A percentile compares a stretch with the other conserved stretches of the same genome.
Evolutionary conservation across 352 stramenopile genomes (phyloP).

Genomic region (Plasmopara muralis): DNA sequence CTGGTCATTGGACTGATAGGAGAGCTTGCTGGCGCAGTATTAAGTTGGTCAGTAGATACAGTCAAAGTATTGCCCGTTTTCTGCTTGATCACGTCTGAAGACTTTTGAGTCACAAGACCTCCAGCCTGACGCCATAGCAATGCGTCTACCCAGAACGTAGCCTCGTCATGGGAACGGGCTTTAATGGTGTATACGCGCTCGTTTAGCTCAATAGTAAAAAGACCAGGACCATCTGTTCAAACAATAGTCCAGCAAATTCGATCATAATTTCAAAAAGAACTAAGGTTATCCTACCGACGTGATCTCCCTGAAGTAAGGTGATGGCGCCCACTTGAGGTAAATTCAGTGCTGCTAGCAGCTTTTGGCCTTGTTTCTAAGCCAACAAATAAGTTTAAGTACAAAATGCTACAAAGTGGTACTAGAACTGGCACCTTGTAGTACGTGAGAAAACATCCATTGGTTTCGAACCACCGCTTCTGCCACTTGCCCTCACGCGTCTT

Average conservation of each 20-base stretch:
- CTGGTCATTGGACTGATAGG: slow-evolving; percentile 24
- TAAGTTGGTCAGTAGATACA: slow-evolving; percentile 31
- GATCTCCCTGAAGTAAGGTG: slow-evolving; percentile 61
- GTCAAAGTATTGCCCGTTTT: slow-evolving; percentile 31
- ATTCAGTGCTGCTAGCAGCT: slow-evolving; percentile 91
- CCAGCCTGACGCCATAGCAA: slow-evolving; percentile 79
- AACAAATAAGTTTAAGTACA: slow-evolving; percentile 2
- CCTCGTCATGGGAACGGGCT: slow-evolving; percentile 77
- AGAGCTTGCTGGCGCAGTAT: slow-evolving; percentile 12
- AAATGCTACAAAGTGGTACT: not conserved
- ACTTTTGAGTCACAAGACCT: slow-evolving; percentile 74
- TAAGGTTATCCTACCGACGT: slow-evolving; percentile 32
- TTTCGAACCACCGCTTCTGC: slow-evolving; percentile 99
- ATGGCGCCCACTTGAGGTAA: slow-evolving; percentile 89
- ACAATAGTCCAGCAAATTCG: slow-evolving; percentile 10
- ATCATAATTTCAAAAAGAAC: not conserved
- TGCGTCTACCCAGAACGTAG: slow-evolving; percentile 82
- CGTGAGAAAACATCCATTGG: slow-evolving; percentile 96
- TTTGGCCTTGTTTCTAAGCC: slow-evolving; percentile 85
- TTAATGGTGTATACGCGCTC: slow-evolving; percentile 90
- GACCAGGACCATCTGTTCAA: slow-evolving; percentile 58
- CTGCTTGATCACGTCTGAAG: slow-evolving; percentile 40
- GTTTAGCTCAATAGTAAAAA: slow-evolving; percentile 88
- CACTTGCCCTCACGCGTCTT: slow-evolving; percentile 92
- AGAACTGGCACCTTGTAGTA: slow-evolving; percentile 94